A percentile compares a stretch with the other conserved stretches of the same genome.
Evolutionary conservation across 2,329 filamentous ascomycete genomes (phyloP).

Genomic region (Hypoxylon sp.): DNA sequence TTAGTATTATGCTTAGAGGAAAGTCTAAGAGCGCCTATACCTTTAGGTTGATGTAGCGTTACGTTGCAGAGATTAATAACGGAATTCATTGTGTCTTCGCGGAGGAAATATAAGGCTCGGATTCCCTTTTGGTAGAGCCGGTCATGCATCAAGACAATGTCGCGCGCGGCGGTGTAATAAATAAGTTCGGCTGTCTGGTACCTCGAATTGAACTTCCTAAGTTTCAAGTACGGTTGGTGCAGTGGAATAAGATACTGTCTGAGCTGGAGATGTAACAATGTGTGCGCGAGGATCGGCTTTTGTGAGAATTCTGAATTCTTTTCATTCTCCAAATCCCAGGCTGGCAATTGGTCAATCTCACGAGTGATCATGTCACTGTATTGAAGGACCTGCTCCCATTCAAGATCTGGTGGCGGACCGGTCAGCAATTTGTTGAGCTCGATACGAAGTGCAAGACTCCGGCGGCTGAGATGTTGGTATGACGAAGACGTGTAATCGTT

Average conservation of each 20-base stretch:
- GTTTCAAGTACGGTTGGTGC: conserved; percentile 72
- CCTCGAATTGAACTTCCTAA: conserved; percentile 71
- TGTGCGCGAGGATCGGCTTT: conserved; percentile 72
- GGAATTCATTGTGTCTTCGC: conserved; percentile 72
- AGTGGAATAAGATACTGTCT: conserved; percentile 74
- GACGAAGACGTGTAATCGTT: conserved; percentile 72
- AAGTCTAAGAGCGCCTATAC: conserved; percentile 37
- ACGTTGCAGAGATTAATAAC: conserved; percentile 74
- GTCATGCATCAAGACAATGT: conserved; percentile 74
- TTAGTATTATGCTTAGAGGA: conserved; percentile 28
- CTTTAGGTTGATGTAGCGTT: conserved; percentile 71
- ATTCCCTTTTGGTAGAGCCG: conserved; percentile 72
- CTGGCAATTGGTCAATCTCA: conserved; percentile 71
- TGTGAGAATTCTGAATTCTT: conserved; percentile 60
- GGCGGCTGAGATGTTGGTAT: conserved; percentile 70
- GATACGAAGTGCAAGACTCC: conserved; percentile 69
- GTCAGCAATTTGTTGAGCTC: conserved; percentile 71
- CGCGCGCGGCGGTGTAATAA: conserved; percentile 73
- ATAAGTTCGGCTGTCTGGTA: conserved; percentile 75
- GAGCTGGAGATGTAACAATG: conserved; percentile 72
- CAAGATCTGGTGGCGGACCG: conserved; percentile 67
- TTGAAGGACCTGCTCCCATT: conserved; percentile 73
- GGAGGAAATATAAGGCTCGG: conserved; percentile 71
- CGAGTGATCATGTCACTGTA: conserved; percentile 73
- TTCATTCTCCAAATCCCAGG: conserved; percentile 65